phyloP scores from a whole-genome alignment of 2,329 filamentous ascomycete species.

The Pseudogymnoascus sp. region DNA sequence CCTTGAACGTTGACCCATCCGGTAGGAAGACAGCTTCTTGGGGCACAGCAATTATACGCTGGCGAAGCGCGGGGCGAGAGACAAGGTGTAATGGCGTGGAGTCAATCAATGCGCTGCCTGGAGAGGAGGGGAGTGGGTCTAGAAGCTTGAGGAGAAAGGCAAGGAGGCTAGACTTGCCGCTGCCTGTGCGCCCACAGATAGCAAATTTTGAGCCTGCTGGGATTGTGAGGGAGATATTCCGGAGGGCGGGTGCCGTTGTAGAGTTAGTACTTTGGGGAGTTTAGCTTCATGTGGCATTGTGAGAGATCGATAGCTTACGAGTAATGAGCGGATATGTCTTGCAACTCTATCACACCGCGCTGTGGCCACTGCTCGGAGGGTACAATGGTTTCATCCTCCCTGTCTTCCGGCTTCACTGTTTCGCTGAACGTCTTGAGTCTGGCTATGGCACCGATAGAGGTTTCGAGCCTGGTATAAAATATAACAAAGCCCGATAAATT shows the following conservation, averaged over 20 bases:
- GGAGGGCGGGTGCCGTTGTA: slow-evolving; percentile 23
- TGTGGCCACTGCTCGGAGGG: slow-evolving; percentile 18
- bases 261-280: slow-evolving; percentile 14
- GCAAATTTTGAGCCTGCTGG: slow-evolving; percentile 28
- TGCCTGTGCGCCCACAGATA: slow-evolving; percentile 31
- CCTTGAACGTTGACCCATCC: slow-evolving; percentile 33
- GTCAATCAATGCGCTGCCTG: slow-evolving; percentile 40
- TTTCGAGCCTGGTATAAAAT: neutral
- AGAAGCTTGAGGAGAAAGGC: slow-evolving; percentile 35
- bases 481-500: slow-evolving; percentile 15
- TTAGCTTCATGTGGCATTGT: neutral
- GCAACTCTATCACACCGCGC: slow-evolving; percentile 18
- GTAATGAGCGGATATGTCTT: slow-evolving; percentile 21
- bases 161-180: slow-evolving; percentile 37
- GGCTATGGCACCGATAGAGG: slow-evolving; percentile 5
- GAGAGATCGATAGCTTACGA: slow-evolving; percentile 11
- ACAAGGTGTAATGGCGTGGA: slow-evolving; percentile 31
- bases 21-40: slow-evolving; percentile 48
- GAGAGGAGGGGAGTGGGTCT: slow-evolving; percentile 21
- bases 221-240: slow-evolving; percentile 26
- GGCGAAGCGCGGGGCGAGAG: slow-evolving; percentile 36
- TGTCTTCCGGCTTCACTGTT: neutral
- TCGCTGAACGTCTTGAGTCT: neutral
- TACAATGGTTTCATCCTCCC: neutral
- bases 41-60: slow-evolving; percentile 43